These are phyloP conservation scores for Mycena galericulata DNA, from an alignment of 768 basidiomycete species.

Conservation along the genomic window DNA sequence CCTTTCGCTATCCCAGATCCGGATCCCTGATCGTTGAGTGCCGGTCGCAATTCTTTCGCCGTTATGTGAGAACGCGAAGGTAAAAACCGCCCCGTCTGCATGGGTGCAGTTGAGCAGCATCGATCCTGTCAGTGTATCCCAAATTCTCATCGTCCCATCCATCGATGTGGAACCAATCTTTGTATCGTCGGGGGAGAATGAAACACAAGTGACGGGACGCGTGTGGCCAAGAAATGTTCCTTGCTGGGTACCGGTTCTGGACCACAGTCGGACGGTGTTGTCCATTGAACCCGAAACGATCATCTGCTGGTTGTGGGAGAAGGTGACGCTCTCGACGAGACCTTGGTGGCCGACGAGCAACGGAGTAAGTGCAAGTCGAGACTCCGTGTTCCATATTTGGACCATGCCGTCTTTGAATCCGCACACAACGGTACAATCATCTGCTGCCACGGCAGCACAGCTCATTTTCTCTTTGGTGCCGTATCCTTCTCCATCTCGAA, in stretches of 20 bases:
- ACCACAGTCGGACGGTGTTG: not conserved
- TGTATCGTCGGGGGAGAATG: not conserved
- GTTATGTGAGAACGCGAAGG: not conserved
- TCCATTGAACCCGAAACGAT: not conserved
- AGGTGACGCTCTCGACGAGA: not conserved
- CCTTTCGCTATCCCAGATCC: conserved; percentile 8
- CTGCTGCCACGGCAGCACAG: conserved; percentile 4
- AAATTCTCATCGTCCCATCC: conserved; percentile 4
- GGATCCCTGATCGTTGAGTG: not conserved
- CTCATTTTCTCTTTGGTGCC: not conserved
- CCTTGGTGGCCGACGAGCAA: not conserved
- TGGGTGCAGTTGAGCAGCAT: not conserved
- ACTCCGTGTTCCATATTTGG: conserved; percentile 7
- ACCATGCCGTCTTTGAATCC: conserved; percentile 5
- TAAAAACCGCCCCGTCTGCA: not conserved
- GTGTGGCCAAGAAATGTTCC: conserved; percentile 4
- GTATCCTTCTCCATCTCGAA: not conserved
- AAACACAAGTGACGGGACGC: not conserved
- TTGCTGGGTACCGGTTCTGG: not conserved
- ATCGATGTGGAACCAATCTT: not conserved
- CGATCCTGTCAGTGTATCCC: not conserved
- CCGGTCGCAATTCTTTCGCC: not conserved
- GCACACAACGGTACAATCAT: conserved; percentile 10
- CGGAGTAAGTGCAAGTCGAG: not conserved
- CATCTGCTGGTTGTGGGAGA: not conserved